phyloP scores from a whole-genome alignment of 495 filamentous ascomycete species.

The Pyronema domesticum region DNA sequence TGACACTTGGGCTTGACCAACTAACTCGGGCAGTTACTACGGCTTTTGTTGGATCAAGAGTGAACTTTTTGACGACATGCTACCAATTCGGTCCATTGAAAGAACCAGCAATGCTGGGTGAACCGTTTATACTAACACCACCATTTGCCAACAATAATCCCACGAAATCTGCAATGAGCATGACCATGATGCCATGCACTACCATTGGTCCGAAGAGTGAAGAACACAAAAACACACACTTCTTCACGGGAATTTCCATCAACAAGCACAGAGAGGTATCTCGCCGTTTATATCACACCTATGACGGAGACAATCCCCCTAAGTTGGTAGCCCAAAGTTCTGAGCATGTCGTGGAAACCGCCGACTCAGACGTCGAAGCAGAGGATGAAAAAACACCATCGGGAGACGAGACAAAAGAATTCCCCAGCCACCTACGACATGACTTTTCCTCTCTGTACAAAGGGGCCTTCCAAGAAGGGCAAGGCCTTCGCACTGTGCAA shows the following conservation, averaged over 20 bases:
- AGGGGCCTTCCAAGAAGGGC: neutral
- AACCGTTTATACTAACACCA: constrained; percentile 2
- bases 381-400: neutral
- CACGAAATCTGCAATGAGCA: constrained; percentile 1
- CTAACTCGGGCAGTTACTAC: neutral
- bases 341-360: neutral
- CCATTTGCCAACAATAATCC: neutral
- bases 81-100: neutral
- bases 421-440: neutral
- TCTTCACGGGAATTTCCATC: constrained; percentile 12
- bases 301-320: neutral
- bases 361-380: neutral
- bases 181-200: constrained; percentile 5
- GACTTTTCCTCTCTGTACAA: constrained; percentile 1
- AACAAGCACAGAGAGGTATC: constrained; percentile 8
- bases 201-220: neutral
- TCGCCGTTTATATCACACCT: constrained; percentile 10
- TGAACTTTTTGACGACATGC: constrained; percentile 4
- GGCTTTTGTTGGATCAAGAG: constrained; percentile 1
- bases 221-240: neutral
- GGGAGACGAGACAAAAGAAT: neutral
- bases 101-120: constrained; percentile 3
- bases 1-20: neutral
- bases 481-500: constrained; percentile 2
- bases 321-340: neutral